phyloP scores from a whole-genome alignment of 108 stramenopile species.

The Stephanodiscus minutulus region DNA sequence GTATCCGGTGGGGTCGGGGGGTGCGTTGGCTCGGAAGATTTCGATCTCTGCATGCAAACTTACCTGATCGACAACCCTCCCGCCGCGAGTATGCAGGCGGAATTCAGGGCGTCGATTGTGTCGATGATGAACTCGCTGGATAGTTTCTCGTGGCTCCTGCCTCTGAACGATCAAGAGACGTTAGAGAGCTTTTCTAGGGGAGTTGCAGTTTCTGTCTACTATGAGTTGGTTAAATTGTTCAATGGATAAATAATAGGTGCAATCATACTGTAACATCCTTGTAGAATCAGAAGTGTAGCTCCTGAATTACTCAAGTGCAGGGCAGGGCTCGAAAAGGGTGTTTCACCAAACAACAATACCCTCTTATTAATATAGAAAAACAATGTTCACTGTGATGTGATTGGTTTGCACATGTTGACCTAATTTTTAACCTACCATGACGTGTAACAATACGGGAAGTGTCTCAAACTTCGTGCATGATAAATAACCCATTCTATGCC shows the following conservation, averaged over 20 bases:
- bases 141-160: constrained; percentile 35
- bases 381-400: too few relatives aligned
- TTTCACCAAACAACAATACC: too few relatives aligned
- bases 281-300: too few relatives aligned
- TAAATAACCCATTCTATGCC: too few relatives aligned
- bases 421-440: too few relatives aligned
- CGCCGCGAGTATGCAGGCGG: constrained; percentile 51
- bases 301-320: too few relatives aligned
- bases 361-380: too few relatives aligned
- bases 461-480: too few relatives aligned
- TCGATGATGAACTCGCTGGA: constrained; percentile 32
- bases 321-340: too few relatives aligned
- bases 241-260: too few relatives aligned
- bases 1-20: constrained; percentile 70
- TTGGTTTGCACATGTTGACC: too few relatives aligned
- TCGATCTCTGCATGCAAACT: constrained; percentile 65
- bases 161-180: constrained; percentile 38
- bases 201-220: constrained; percentile 24
- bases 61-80: constrained; percentile 66
- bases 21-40: constrained; percentile 65
- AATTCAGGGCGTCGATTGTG: constrained; percentile 55
- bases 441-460: too few relatives aligned
- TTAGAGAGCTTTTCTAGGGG: constrained; percentile 29
- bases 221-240: constrained; percentile 19
- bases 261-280: not conserved